Evolutionary conservation across 148 eudicot species (phyloP).

Genomic region (Simmondsia chinensis): DNA sequence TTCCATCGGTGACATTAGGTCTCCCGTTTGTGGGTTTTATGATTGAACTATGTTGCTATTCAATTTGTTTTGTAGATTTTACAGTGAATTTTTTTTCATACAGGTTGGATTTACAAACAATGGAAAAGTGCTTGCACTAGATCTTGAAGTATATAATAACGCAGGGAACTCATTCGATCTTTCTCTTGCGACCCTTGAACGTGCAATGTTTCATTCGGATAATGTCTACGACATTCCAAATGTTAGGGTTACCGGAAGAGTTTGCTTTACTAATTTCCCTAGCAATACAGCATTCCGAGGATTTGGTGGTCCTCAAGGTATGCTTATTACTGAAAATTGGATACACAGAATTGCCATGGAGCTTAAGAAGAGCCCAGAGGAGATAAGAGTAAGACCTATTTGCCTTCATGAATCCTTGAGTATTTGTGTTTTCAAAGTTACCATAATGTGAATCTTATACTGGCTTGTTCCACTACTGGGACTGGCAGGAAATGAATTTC

Average conservation of each 20-base stretch:
- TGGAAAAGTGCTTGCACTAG: conserved; percentile 84
- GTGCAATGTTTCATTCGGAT: conserved; percentile 94
- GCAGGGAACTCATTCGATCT: conserved; percentile 94
- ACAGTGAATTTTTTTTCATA: not conserved
- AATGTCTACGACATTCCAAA: conserved; percentile 93
- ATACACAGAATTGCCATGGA: conserved; percentile 90
- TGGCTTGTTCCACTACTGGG: too few relatives aligned
- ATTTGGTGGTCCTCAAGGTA: conserved; percentile 99
- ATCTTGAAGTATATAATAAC: conserved; percentile 86
- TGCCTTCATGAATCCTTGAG: too few relatives aligned
- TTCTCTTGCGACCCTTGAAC: conserved; percentile 82
- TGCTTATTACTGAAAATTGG: conserved; percentile 96
- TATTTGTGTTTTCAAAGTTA: too few relatives aligned
- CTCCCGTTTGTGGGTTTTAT: too few relatives aligned
- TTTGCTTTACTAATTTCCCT: conserved; percentile 92
- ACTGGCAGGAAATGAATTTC: conserved; percentile 77
- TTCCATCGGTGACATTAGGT: too few relatives aligned
- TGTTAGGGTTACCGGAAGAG: conserved; percentile 62
- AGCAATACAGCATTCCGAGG: conserved; percentile 97
- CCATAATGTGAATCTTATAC: too few relatives aligned
- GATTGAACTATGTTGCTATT: too few relatives aligned
- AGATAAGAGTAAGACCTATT: conserved; percentile 54
- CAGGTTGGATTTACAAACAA: conserved; percentile 91
- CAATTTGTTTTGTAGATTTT: too few relatives aligned
- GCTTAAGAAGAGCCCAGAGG: conserved; percentile 75